A percentile compares a stretch with the other conserved stretches of the same genome.
Conservation (phyloP, 306 rosid species). For the Sechiopsis laciniata region DNA sequence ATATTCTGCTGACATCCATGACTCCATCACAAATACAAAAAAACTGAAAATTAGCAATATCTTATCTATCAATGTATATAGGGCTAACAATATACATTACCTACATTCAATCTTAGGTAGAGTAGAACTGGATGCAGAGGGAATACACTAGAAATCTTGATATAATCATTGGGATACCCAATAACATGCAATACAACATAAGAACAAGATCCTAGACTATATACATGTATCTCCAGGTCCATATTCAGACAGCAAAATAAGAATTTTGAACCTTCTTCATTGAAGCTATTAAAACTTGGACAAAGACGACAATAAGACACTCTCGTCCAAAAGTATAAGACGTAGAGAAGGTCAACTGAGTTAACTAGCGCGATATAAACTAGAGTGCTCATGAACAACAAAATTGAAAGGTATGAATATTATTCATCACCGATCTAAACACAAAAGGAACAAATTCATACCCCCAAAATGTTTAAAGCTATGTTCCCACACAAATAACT, state of each 20-base stretch:
- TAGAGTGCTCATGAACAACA: background rate
- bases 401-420: background rate
- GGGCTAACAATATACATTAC: background rate
- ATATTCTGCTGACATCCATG: slow-evolving; percentile 9
- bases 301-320: background rate
- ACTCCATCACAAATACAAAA: background rate
- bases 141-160: background rate
- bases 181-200: background rate
- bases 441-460: background rate
- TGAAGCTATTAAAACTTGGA: background rate
- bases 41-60: background rate
- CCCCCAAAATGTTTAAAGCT: background rate
- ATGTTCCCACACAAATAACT: background rate
- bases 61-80: background rate
- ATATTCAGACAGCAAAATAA: background rate
- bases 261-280: background rate
- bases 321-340: background rate
- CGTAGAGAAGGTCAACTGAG: no score
- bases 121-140: background rate
- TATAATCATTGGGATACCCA: background rate
- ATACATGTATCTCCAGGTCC: background rate
- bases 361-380: background rate
- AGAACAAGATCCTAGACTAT: background rate
- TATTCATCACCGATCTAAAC: background rate
- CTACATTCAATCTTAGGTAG: background rate